Conservation (phyloP, 306 rosid species). For the Sechiopsis laciniata region DNA sequence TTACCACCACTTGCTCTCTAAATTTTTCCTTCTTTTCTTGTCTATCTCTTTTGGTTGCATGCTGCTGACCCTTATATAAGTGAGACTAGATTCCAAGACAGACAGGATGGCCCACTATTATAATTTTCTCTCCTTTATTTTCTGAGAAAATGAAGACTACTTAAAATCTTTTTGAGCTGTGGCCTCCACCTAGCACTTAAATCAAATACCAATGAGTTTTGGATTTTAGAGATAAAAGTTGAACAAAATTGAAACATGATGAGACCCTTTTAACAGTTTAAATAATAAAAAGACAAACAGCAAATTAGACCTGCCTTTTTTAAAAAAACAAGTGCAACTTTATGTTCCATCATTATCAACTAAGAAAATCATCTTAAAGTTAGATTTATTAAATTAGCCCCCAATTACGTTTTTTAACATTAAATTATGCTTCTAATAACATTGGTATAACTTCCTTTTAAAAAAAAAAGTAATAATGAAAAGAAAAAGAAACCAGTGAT, state of each 20-base stretch:
- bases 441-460: background rate
- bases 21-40: background rate
- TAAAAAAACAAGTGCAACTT: background rate
- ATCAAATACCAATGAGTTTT: conserved; percentile 6
- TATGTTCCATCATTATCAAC: background rate
- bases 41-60: conserved; percentile 18
- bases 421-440: background rate
- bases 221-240: background rate
- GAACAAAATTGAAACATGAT: conserved; percentile 12
- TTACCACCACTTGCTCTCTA: conserved; percentile 1
- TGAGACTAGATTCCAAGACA: conserved; percentile 21
- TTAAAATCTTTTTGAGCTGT: conserved; percentile 7
- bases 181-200: conserved; percentile 20
- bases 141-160: background rate
- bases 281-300: background rate
- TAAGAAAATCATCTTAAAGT: background rate
- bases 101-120: conserved; percentile 10
- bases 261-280: background rate
- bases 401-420: background rate
- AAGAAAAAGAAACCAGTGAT: background rate
- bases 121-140: background rate
- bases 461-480: too few relatives aligned
- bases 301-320: background rate
- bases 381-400: background rate
- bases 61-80: conserved; percentile 10